Evolutionary conservation across 202 grass and related monocot genomes (phyloP), one percentile per base, ranked within the genome.

Genomic region (Dendrocalamus latiflorus): DNA sequence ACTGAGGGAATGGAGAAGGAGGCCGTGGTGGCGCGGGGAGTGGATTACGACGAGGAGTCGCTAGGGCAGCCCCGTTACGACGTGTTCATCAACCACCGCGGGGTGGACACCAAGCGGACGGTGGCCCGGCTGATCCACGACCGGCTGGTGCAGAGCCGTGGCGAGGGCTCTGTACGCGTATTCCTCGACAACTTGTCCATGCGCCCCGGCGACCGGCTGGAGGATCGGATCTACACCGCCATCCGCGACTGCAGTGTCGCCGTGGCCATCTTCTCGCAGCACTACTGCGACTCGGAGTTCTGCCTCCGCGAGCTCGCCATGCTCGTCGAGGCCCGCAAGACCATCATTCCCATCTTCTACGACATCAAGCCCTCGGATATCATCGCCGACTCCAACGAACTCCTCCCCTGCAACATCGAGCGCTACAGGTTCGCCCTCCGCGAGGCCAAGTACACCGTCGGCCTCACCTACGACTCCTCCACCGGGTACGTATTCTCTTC

Each of bases 51-150:
- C 74, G 85, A 70, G 20, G 82, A 72, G 6, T 59, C 30, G 69
- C 70, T 10, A 43, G 17, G 1, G 63, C 51, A 13, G 20, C 25
- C 10, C 56, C 79, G 16, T 0, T 93, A 69, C 63, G 93, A 98
- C 47, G 93, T 95, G 16, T 98, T 98, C 91, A 90, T 98, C 67
- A 98, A 93, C 87, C 92, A 95, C 80, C 71, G 95, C 4, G 92
- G 95, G 3, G 82, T 64, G 4, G 95, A 98, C 82, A 98, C 95
- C 1, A 95, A 98, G 58, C 54, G 74, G 7, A 95, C 77, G 10
- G 74, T 95, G 60, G 90, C 95, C 36, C 58, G 73, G 4, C 72
- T 98, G 1, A 68, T 98, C 1, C 91, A 95, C 85, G 85, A 93
- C 6, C 75, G 80, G n/a, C 73, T 98, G 3, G n/a, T n/a, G n/a